Percentiles rank a stretch among this genome's conserved stretches.
These are phyloP conservation scores for Aspergillus nanangensis DNA, from an alignment of 495 filamentous ascomycete species.

Conservation along the genomic window DNA sequence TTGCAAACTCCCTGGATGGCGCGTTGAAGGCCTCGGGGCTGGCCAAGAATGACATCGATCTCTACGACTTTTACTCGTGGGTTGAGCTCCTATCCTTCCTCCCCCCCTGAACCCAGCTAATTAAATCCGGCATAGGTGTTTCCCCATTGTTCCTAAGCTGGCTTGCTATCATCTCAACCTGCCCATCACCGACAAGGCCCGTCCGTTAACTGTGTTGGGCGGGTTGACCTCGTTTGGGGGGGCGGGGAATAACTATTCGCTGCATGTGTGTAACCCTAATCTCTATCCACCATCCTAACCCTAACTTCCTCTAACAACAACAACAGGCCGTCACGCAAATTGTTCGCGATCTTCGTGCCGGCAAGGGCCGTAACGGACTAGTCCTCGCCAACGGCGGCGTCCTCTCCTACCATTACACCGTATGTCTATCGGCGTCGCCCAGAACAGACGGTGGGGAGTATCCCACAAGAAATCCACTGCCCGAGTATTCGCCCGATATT, in stretches of 20 bases:
- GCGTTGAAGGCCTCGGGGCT: constrained; percentile 31
- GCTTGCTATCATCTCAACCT: constrained; percentile 49
- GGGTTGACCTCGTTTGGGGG: constrained; percentile 56
- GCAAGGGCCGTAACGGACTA: constrained; percentile 37
- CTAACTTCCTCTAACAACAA: no score
- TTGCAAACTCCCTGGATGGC: constrained; percentile 47
- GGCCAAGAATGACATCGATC: constrained; percentile 38
- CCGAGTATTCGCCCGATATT: constrained; percentile 12
- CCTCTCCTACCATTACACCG: constrained; percentile 49
- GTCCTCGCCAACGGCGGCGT: constrained; percentile 54
- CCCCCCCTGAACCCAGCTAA: background rate
- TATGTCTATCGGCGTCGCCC: constrained; percentile 42
- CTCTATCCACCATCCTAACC: no score
- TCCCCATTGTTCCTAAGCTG: constrained; percentile 56
- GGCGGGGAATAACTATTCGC: constrained; percentile 57
- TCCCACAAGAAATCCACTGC: constrained; percentile 28
- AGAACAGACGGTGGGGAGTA: constrained; percentile 30
- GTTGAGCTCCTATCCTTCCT: background rate
- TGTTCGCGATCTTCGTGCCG: constrained; percentile 37
- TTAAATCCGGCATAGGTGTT: constrained; percentile 11
- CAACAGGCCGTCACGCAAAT: constrained; percentile 43
- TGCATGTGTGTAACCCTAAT: constrained; percentile 47
- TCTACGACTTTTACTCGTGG: constrained; percentile 55
- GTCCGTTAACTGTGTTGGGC: constrained; percentile 49
- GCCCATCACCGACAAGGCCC: constrained; percentile 29